Evolutionary conservation across 768 basidiomycete genomes (phyloP).

Genomic region (Suillus subluteus): DNA sequence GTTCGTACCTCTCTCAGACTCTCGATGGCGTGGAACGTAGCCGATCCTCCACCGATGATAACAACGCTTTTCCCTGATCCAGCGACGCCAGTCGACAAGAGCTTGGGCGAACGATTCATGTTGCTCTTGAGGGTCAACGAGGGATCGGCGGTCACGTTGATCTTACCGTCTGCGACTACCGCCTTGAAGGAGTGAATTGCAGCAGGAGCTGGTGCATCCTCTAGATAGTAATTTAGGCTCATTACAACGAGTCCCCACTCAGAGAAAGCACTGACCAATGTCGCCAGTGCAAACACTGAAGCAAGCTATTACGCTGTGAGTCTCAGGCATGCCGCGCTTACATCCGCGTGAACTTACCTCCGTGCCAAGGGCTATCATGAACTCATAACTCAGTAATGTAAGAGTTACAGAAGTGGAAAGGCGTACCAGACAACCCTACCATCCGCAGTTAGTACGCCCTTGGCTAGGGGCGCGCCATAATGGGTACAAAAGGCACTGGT

Average conservation of each 20-base stretch:
- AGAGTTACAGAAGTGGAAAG: not conserved
- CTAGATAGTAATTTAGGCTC: slow-evolving; percentile 40
- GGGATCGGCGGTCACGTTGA: slow-evolving; percentile 74
- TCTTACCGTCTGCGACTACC: slow-evolving; percentile 68
- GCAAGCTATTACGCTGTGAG: slow-evolving; percentile 56
- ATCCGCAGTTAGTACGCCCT: slow-evolving; percentile 79
- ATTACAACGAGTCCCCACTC: not conserved
- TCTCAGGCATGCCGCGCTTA: not conserved
- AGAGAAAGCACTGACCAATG: slow-evolving; percentile 53
- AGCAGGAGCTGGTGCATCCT: slow-evolving; percentile 87
- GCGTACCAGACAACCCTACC: slow-evolving; percentile 79
- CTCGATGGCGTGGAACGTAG: slow-evolving; percentile 75
- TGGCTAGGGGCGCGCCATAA: slow-evolving; percentile 86
- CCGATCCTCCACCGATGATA: slow-evolving; percentile 86
- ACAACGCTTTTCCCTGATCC: slow-evolving; percentile 68
- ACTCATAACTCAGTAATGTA: slow-evolving; percentile 1
- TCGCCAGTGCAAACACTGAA: slow-evolving; percentile 87
- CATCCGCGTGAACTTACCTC: slow-evolving; percentile 51
- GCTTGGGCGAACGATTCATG: slow-evolving; percentile 61
- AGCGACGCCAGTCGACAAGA: slow-evolving; percentile 50
- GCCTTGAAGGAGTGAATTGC: slow-evolving; percentile 81
- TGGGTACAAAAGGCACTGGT: slow-evolving; percentile 90
- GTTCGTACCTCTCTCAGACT: slow-evolving; percentile 74
- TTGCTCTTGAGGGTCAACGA: slow-evolving; percentile 67
- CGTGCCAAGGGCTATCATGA: slow-evolving; percentile 78